Conservation (phyloP, 805 yeast species). For the Metschnikowia amazonensis region DNA sequence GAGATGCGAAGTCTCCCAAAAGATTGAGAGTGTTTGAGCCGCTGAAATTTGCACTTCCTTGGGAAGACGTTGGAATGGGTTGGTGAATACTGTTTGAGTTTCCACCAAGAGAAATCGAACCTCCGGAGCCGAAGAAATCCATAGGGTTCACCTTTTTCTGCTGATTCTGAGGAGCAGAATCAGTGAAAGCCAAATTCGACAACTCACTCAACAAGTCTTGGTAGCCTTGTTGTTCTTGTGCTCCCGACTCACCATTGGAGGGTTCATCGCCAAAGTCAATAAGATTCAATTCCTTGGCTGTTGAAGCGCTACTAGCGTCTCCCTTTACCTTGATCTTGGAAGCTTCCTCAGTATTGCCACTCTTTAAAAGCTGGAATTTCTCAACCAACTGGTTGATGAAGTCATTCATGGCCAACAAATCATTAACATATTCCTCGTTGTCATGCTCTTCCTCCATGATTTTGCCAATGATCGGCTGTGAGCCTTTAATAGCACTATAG, state of each 20-base stretch:
- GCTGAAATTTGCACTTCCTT: background rate
- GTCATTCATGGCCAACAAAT: slow-evolving; percentile 68
- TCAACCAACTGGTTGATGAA: slow-evolving; percentile 63
- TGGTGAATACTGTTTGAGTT: slow-evolving; percentile 17
- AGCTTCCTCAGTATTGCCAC: slow-evolving; percentile 61
- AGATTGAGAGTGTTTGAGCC: slow-evolving; percentile 22
- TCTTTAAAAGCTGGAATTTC: slow-evolving; percentile 62
- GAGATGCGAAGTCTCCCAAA: slow-evolving; percentile 37
- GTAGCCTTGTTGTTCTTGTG: slow-evolving; percentile 38
- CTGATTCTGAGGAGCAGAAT: slow-evolving; percentile 20
- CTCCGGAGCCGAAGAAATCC: slow-evolving; percentile 50
- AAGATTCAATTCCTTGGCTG: slow-evolving; percentile 33
- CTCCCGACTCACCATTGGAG: slow-evolving; percentile 27
- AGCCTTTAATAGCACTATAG: slow-evolving; percentile 69
- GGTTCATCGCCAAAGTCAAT: slow-evolving; percentile 44
- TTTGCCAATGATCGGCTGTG: slow-evolving; percentile 83
- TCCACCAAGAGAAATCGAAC: slow-evolving; percentile 41
- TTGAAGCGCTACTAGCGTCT: slow-evolving; percentile 23
- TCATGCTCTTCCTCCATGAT: slow-evolving; percentile 79
- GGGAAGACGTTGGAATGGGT: slow-evolving; percentile 16
- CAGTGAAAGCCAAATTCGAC: slow-evolving; percentile 55
- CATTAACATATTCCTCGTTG: slow-evolving; percentile 49
- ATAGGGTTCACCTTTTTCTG: slow-evolving; percentile 25
- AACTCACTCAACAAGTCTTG: slow-evolving; percentile 74
- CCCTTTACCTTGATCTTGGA: slow-evolving; percentile 36